phyloP scores from a whole-genome alignment of 306 rosid genomes.

The Cucurbita ficifolia region DNA sequence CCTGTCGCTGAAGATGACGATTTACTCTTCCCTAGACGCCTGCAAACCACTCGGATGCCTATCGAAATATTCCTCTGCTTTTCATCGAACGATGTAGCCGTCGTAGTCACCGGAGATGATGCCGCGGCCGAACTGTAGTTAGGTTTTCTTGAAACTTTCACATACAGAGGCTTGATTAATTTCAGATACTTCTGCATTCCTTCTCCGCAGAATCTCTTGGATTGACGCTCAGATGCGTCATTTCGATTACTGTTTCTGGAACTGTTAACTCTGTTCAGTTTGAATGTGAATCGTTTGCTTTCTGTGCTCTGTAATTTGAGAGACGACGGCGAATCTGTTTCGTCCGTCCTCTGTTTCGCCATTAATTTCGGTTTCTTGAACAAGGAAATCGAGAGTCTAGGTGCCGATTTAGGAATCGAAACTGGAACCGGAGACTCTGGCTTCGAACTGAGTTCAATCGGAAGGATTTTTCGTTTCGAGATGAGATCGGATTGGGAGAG shows the following conservation, averaged over 20 bases:
- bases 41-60: slow-evolving; percentile 36
- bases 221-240: slow-evolving; percentile 12
- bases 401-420: slow-evolving; percentile 49
- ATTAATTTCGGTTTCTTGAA: slow-evolving; percentile 31
- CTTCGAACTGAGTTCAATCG: slow-evolving; percentile 48
- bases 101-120: slow-evolving; percentile 16
- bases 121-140: neutral
- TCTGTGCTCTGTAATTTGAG: slow-evolving; percentile 12
- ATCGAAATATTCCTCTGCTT: slow-evolving; percentile 34
- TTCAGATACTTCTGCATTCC: slow-evolving; percentile 43
- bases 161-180: slow-evolving; percentile 2
- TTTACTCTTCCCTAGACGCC: slow-evolving; percentile 59
- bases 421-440: slow-evolving; percentile 84
- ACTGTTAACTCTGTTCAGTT: slow-evolving; percentile 37
- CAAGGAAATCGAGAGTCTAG: slow-evolving; percentile 46
- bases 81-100: slow-evolving; percentile 23
- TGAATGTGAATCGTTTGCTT: slow-evolving; percentile 14
- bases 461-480: slow-evolving; percentile 68
- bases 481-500: slow-evolving; percentile 34
- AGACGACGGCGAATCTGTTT: neutral
- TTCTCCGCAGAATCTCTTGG: slow-evolving; percentile 43
- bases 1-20: slow-evolving; percentile 32
- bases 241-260: slow-evolving; percentile 9
- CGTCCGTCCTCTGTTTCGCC: slow-evolving; percentile 6
- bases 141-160: neutral